Percentiles rank a stretch among this genome's conserved stretches.
These are phyloP conservation scores for Neopestalotiopsis sp. DNA, from an alignment of 2,329 filamentous ascomycete species.

Conservation along the genomic window DNA sequence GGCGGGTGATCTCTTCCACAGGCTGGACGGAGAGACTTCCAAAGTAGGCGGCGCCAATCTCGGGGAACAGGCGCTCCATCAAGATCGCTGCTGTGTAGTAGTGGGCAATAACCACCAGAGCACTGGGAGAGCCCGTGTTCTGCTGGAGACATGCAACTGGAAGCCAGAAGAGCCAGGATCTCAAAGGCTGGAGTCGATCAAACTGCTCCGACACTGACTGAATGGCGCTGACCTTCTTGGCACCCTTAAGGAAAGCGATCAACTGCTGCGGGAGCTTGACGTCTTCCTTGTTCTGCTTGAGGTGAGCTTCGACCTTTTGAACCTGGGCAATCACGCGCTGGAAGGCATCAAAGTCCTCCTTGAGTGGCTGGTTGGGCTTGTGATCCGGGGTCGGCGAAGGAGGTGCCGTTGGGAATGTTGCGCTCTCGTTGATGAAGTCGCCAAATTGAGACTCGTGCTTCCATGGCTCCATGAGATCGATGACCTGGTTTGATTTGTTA, in stretches of 20 bases:
- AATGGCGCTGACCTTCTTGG: constrained; percentile 72
- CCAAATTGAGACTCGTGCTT: constrained; percentile 87
- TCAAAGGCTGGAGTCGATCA: constrained; percentile 83
- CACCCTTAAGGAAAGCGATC: constrained; percentile 73
- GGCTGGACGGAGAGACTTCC: constrained; percentile 79
- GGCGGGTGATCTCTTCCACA: constrained; percentile 83
- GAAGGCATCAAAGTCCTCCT: constrained; percentile 74
- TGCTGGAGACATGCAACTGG: constrained; percentile 83
- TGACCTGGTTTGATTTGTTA: constrained; percentile 62
- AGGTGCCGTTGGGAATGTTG: constrained; percentile 72
- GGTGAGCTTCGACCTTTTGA: constrained; percentile 68
- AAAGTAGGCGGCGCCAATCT: constrained; percentile 88
- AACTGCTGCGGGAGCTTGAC: constrained; percentile 71
- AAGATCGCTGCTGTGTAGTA: constrained; percentile 89
- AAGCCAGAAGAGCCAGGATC: constrained; percentile 96
- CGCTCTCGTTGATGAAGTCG: constrained; percentile 81
- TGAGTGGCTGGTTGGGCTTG: constrained; percentile 65
- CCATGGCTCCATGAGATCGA: constrained; percentile 90
- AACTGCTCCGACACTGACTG: constrained; percentile 84
- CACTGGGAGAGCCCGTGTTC: constrained; percentile 75
- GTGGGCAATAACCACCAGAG: constrained; percentile 84
- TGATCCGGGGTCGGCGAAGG: constrained; percentile 66
- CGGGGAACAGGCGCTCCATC: constrained; percentile 89
- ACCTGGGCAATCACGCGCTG: constrained; percentile 71
- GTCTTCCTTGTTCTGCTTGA: constrained; percentile 73